Conservation (phyloP, 2,329 filamentous ascomycete genomes). For the Pseudohalonectria lignicola region DNA sequence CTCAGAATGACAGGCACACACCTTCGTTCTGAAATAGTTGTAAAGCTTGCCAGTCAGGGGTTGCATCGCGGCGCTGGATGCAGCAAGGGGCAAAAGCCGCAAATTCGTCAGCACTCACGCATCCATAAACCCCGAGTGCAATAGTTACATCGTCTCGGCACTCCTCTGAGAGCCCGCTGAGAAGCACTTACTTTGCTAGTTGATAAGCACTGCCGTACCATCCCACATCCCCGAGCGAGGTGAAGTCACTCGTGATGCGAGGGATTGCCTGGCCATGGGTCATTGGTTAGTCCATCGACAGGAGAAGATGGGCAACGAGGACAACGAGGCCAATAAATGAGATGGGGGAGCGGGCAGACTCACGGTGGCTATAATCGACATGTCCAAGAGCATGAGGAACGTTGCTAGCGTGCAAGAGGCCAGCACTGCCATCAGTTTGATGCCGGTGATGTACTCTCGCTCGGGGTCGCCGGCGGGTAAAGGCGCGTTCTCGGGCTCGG, state of each 20-base stretch:
- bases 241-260: slow-evolving; percentile 10
- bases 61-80: slow-evolving; percentile 10
- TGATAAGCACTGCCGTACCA: slow-evolving; percentile 11
- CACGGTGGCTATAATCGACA: slow-evolving; percentile 10
- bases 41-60: slow-evolving; percentile 12
- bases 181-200: slow-evolving; percentile 5
- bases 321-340: background rate
- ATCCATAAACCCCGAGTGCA: no score
- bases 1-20: no score
- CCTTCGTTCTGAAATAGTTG: slow-evolving; percentile 1
- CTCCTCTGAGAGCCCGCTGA: no score
- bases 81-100: no score
- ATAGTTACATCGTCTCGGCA: no score
- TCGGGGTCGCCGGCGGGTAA: no score
- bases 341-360: background rate
- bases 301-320: no score
- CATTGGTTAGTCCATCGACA: background rate
- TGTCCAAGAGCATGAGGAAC: slow-evolving; percentile 11
- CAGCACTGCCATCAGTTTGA: slow-evolving; percentile 5
- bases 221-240: slow-evolving; percentile 8
- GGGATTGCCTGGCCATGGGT: slow-evolving; percentile 7
- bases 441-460: slow-evolving; percentile 5
- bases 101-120: no score
- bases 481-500: no score
- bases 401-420: slow-evolving; percentile 5